Evolutionary conservation across 805 yeast species (phyloP).

Genomic region (Candida corydali): DNA sequence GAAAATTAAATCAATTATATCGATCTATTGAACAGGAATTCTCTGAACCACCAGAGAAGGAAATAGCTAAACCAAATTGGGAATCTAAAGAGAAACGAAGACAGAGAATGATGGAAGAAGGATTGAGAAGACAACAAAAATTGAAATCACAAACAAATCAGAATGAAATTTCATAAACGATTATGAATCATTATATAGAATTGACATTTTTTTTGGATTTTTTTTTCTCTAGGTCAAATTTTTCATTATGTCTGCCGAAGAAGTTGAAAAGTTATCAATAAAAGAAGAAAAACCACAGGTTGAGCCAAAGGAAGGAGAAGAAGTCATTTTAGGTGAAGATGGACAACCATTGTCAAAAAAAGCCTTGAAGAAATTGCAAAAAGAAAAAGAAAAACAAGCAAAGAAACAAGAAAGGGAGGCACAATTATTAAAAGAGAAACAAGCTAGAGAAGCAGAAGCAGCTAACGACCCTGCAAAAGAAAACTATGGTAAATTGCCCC

Average conservation of each 20-base stretch:
- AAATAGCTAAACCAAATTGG: conserved; percentile 5
- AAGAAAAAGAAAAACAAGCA: conserved; percentile 86
- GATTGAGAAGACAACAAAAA: conserved; percentile 33
- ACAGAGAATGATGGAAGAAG: conserved; percentile 50
- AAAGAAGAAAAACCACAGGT: conserved; percentile 14
- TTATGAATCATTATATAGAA: no score
- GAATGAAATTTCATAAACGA: not conserved
- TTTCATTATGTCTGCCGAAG: conserved; percentile 20
- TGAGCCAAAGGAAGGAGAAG: conserved; percentile 18
- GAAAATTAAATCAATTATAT: conserved; percentile 49
- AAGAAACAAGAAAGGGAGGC: conserved; percentile 93
- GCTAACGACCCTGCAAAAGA: conserved; percentile 85
- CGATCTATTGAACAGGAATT: conserved; percentile 35
- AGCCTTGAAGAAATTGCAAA: conserved; percentile 91
- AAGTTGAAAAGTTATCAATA: conserved; percentile 20
- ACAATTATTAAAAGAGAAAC: conserved; percentile 80
- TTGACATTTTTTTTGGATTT: not conserved
- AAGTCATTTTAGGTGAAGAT: conserved; percentile 51
- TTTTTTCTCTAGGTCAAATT: not conserved
- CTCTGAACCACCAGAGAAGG: not conserved
- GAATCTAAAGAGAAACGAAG: conserved; percentile 60
- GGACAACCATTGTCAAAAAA: conserved; percentile 90
- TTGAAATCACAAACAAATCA: not conserved
- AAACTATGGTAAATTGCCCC: conserved; percentile 85
- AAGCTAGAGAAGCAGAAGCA: conserved; percentile 61